Evolutionary conservation across 371 early-diverging fungal genomes (phyloP).

Genomic region (Apophysomyces ossiformis): DNA sequence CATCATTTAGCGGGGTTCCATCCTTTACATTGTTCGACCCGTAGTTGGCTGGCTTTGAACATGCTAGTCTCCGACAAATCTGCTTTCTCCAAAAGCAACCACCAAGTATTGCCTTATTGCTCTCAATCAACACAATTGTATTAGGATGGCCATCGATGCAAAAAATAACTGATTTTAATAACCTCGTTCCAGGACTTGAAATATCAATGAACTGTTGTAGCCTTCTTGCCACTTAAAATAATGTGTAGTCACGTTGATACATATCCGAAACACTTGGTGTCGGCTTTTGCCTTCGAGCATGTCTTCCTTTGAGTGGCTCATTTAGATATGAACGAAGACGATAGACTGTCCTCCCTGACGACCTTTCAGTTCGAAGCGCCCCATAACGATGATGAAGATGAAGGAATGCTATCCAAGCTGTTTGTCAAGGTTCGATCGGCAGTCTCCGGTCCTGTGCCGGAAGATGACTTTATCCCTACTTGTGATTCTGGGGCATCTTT

Average conservation of each 20-base stretch:
- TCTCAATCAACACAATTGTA: not conserved
- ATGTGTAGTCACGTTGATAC: slow-evolving; percentile 1
- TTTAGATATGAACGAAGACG: slow-evolving; percentile 22
- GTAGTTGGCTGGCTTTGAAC: slow-evolving; percentile 14
- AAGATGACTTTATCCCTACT: not conserved
- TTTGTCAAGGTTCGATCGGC: slow-evolving; percentile 60
- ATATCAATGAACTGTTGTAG: too few relatives aligned
- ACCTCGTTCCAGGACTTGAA: too few relatives aligned
- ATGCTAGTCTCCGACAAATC: slow-evolving; percentile 4
- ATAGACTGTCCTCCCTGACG: slow-evolving; percentile 39
- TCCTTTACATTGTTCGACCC: not conserved
- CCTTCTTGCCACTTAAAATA: too few relatives aligned
- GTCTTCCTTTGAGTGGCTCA: slow-evolving; percentile 10
- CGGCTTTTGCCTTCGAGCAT: slow-evolving; percentile 9
- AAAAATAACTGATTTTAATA: too few relatives aligned
- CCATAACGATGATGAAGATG: slow-evolving; percentile 44
- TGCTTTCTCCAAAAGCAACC: not conserved
- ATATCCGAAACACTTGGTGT: slow-evolving; percentile 3
- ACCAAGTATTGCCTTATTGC: not conserved
- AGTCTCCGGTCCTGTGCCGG: slow-evolving; percentile 35
- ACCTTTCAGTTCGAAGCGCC: slow-evolving; percentile 50
- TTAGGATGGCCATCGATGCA: not conserved
- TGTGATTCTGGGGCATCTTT: slow-evolving; percentile 13
- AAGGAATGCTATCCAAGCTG: slow-evolving; percentile 59
- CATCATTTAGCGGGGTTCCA: slow-evolving; percentile 5